Base-by-base conservation (phyloP, 208 protist species). In the Spongospora subterranea region DNA sequence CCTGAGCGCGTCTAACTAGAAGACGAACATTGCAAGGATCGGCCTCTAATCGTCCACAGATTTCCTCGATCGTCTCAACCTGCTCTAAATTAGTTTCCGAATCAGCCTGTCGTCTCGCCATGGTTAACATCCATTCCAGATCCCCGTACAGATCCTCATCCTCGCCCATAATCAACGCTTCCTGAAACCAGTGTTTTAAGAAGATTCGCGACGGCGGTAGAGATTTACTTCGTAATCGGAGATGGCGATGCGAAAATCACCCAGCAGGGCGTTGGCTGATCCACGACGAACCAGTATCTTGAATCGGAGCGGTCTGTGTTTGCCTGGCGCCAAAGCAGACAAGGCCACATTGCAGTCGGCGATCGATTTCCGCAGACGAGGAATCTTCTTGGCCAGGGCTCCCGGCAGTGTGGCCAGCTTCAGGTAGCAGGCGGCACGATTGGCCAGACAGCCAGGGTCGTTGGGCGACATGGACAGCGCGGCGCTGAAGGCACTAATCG, bases 401-500 rank as follows among this genome's bases (percentile, higher is more conserved):
- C 71, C 71, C 6, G 13, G 50, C 17, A 43, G 35, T 20, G 71
- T 39, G n/a, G 71, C 71, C 71, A 82, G 71, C 35, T 82, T 6
- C 17, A 82, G 71, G 35, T 82, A 82, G 71, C 71, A 82, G n/a
- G 6, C 71, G 71, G 71, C 71, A 35, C 71, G 71, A 43, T 82
- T 82, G 17, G n/a, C 11, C 6, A 82, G 71, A 6, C 17, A 6
- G 6, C 17, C 6, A 20, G 71, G 17, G 71, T 82, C 71, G 17
- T 6, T 45, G 17, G 71, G 71, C n/a, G n/a, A 45, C 6, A 43
- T 43, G 6, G 6, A 35, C 71, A 82, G n/a, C 11, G n/a, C 71
- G 6, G 71, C 6, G 35, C 17, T 45, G n/a, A 82, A 82, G 6
- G 71, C 71, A 43, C 71, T 82, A n/a, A 35, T 82, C 17, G 71